These are phyloP conservation scores for Deuterostichococcus epilithicus DNA, from an alignment of 139 green algal species.

Conservation along the genomic window DNA sequence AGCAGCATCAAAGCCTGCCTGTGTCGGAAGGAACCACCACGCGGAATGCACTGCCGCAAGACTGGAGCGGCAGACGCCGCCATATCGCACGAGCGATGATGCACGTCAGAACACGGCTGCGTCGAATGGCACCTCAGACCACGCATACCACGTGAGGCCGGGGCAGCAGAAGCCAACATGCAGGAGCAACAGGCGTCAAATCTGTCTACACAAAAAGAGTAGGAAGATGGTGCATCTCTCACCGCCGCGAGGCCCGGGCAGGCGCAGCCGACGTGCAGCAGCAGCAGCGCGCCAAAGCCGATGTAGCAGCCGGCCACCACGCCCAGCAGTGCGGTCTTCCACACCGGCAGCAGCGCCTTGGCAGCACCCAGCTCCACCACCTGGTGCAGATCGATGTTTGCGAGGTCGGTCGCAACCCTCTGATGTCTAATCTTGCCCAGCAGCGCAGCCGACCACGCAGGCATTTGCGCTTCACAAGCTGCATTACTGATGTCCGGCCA, in stretches of 20 bases:
- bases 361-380: slow-evolving; percentile 24
- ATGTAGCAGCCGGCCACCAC: slow-evolving; percentile 67
- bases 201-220: slow-evolving; percentile 49
- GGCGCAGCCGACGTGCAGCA: slow-evolving; percentile 50
- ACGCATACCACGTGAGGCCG: no score
- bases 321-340: slow-evolving; percentile 51
- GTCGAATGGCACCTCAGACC: no score
- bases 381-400: neutral
- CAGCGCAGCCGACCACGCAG: neutral
- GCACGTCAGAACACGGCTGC: no score
- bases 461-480: neutral
- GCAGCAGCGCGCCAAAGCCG: slow-evolving; percentile 61
- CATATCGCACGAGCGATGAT: no score
- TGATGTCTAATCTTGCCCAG: neutral
- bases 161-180: no score
- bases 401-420: neutral
- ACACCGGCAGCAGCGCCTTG: slow-evolving; percentile 27
- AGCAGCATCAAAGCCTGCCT: no score
- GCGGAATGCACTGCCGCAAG: no score
- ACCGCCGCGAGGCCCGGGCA: slow-evolving; percentile 47
- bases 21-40: no score
- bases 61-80: no score
- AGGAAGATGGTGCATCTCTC: slow-evolving; percentile 40
- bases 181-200: no score
- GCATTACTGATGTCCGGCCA: neutral